Evolutionary conservation across 2,329 filamentous ascomycete species (phyloP), one percentile per base, ranked within the genome.

Genomic region (Fusarium zealandicum): DNA sequence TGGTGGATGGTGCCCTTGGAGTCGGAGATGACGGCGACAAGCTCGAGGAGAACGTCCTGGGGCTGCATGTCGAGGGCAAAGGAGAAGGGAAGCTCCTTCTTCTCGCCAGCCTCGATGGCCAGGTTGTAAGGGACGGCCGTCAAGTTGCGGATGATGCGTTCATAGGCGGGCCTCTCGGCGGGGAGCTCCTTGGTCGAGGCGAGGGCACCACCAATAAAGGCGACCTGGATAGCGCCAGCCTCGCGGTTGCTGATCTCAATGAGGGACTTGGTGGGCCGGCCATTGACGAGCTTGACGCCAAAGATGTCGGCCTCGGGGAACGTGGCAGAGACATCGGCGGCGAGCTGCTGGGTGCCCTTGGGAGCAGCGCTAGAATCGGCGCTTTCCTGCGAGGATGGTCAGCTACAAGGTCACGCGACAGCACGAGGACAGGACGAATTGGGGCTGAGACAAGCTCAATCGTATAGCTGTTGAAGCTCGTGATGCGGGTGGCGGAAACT

Each of bases 281-380:
- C 92, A 73, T 99, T 99, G 80, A 98, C 85, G 66, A 98, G 87
- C 84, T 96, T 96, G 67, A 98, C 87, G 69, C 93, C 95, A 67
- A 97, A 95, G 76, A 96, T 88, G 79, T 96, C 91, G 79, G 87
- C 73, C 71, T 88, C 80, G 76, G 84, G 77, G 79, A 86, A 84
- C 73, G 80, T 80, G 54, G 88, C 82, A 63, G 82, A 81, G 66
- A 88, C 76, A 48, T 87, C 83, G 73, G 90, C 86, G 60, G 86
- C 84, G 68, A 89, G 64, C 22, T 51, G 64, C 22, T 51, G 64
- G 32, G 56, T 31, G 41, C 59, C 54, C 44, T 65, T 64, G 40
- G 67, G 58, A 22, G 62, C 57, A 35, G 65, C 57, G 39, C 55
- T 68, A 50, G 62, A 51, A 5, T 62, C 54, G 41, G 61, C 42